Conservation (phyloP, 177 flowering plant genomes). For the Telopea speciosissima region DNA sequence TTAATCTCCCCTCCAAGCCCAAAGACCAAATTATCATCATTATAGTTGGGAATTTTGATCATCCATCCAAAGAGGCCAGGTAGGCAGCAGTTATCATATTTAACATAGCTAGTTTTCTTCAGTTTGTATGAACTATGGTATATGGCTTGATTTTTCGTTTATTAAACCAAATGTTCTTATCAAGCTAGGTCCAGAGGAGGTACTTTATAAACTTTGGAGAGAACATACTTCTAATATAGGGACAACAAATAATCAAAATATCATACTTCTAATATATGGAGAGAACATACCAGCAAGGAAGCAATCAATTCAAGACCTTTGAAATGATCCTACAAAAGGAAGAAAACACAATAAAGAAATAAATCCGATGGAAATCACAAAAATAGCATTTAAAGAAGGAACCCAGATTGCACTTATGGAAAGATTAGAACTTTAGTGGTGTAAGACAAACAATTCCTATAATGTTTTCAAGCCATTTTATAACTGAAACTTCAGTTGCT, state of each 20-base stretch:
- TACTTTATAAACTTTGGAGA: not conserved
- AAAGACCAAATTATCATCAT: no score
- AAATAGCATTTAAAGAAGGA: not conserved
- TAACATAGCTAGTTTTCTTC: no score
- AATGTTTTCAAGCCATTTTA: constrained; percentile 89
- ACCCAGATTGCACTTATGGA: not conserved
- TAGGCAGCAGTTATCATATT: no score
- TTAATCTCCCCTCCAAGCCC: no score
- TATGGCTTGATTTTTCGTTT: no score
- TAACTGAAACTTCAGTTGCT: constrained; percentile 94
- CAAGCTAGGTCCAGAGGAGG: no score
- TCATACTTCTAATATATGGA: not conserved
- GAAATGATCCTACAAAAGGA: constrained; percentile 65
- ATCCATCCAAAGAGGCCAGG: no score
- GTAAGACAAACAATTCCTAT: constrained; percentile 62
- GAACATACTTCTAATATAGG: no score
- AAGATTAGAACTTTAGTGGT: not conserved
- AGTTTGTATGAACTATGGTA: no score
- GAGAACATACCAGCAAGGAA: constrained; percentile 82
- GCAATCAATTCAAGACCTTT: constrained; percentile 87
- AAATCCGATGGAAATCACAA: not conserved
- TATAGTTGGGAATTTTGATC: no score
- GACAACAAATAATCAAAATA: not conserved
- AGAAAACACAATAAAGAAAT: constrained; percentile 4
- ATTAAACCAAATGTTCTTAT: no score